Base-by-base conservation (phyloP, 73 alveolate species). In the Paramecium biaurelia region DNA sequence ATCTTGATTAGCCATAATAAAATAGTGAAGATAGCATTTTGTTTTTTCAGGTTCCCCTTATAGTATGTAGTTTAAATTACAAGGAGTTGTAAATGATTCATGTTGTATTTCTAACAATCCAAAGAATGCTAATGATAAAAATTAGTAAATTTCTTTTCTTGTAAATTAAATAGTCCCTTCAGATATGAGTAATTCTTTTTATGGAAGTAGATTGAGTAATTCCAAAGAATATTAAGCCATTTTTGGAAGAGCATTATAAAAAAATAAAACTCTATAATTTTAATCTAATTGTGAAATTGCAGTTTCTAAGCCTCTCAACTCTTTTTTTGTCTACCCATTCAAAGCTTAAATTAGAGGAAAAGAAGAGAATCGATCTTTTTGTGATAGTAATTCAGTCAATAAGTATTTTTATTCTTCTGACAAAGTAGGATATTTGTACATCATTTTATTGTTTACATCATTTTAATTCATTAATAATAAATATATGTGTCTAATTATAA, bases 1-100 rank as follows among this genome's bases (percentile, higher is more conserved):
- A 4, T 56, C 18, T 9, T 43, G 1, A 15, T 15, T 14, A 4
- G 82, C 74, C 11, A 2, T 41, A 10, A 57, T 41, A 32, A 84
- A 84, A 84, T 84, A 84, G 45, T 84, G 92, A 84, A 84, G 38
- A 43, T 15, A 84, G 7, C 92, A 84, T 84, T 84, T 84, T 3
- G 56, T 15, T 43, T 84, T 84, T 84, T 84, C 92, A 9, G n/a
- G n/a, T 6, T 32, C 10, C 5, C 6, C n/a, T 72, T 38, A 0
- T 1, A 72, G 14, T 72, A 72, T 9, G 12, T 34, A 32, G 2
- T 5, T 5, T 37, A 72, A 20, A 72, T 35, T 72, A 14, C 59
- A 35, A 32, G 49, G 84, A 35, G 26, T 0, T 5, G 86, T 53
- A 35, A 30, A 72, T 35, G n/a, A n/a, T 0, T 18, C 58, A 28